phyloP scores from a whole-genome alignment of 2,329 filamentous ascomycete species.

The Grosmannia clavigera region DNA sequence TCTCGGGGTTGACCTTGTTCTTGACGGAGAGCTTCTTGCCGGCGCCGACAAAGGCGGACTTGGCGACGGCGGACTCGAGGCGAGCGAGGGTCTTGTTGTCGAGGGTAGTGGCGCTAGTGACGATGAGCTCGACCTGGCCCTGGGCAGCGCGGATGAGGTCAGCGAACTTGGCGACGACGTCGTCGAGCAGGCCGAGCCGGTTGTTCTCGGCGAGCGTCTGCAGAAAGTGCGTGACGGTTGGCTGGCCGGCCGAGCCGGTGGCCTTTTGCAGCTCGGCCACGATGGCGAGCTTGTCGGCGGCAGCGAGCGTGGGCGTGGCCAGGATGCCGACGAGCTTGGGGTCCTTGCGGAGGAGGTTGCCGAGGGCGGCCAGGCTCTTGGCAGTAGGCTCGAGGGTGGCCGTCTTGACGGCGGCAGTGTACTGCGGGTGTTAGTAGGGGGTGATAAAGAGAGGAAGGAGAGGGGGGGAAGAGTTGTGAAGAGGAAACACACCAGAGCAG shows the following conservation, averaged over 20 bases:
- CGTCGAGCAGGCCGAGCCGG: constrained; percentile 69
- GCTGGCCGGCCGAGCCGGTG: constrained; percentile 53
- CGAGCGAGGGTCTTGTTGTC: constrained; percentile 77
- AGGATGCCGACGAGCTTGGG: constrained; percentile 68
- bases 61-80: constrained; percentile 76
- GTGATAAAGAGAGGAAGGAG: not conserved
- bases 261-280: constrained; percentile 80
- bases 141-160: constrained; percentile 77
- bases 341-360: constrained; percentile 66
- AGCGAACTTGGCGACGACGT: constrained; percentile 76
- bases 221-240: constrained; percentile 91
- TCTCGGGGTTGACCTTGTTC: constrained; percentile 89
- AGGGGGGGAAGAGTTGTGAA: not conserved
- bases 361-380: constrained; percentile 62
- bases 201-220: constrained; percentile 90
- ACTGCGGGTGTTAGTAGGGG: constrained; percentile 41
- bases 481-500: constrained; percentile 68
- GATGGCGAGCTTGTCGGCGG: constrained; percentile 73
- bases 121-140: constrained; percentile 85
- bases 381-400: constrained; percentile 75
- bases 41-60: constrained; percentile 76
- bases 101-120: constrained; percentile 80
- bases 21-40: constrained; percentile 97
- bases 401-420: constrained; percentile 88
- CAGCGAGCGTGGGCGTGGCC: constrained; percentile 63